Evolutionary conservation across 768 basidiomycete genomes (phyloP), one percentile per base, ranked within the genome.

Genomic region (Pleurotus pulmonarius): DNA sequence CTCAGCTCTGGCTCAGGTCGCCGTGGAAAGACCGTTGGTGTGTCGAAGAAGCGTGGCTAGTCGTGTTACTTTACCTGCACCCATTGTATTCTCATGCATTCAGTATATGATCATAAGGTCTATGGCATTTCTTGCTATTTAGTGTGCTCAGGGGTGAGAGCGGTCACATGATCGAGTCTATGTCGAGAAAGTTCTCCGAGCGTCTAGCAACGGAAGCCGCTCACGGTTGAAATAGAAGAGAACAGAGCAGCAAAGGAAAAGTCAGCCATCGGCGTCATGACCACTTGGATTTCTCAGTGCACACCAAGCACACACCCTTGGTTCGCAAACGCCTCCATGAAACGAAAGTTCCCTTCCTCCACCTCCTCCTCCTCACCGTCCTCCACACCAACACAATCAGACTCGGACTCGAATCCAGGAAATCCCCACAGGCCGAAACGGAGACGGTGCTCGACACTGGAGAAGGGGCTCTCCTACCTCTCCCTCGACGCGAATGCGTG

Each of bases 11-110:
- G 37, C 13, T 3, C 64, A 93, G 92, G 92, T 72, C 92, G 92
- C 76, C 92, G 92, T 61, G 93, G 93, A 60, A 95, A 95, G 83
- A 94, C 93, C 58, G 93, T 94, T 64, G 93, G 92, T 86, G 92
- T 94, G 67, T 94, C 93, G 64, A 94, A 94, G 83, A 95, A 94
- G 85, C 80, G 80, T 65, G 77, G 77, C 73, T 82, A 77, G 69
- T 13, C 29, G 26, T 37, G 49, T 53, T 58, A 22, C 3, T 55
- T 55, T 55, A 45, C 41, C 37, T 16, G 41, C 54, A 46, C 45
- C 25, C 45, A 55, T 46, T 34, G 29, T 34, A 34, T 34, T 34
- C 29, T 7, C 29, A 34, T 34, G 29, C 29, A 34, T 34, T 34
- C 29, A 34, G 29, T 20, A 20, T 34, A 34, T 34, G 29, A 34